Percentiles rank a stretch among this genome's conserved stretches.
Evolutionary conservation across 192 early-diverging fungal genomes (phyloP).

Genomic region (Backusella tuberculispora): DNA sequence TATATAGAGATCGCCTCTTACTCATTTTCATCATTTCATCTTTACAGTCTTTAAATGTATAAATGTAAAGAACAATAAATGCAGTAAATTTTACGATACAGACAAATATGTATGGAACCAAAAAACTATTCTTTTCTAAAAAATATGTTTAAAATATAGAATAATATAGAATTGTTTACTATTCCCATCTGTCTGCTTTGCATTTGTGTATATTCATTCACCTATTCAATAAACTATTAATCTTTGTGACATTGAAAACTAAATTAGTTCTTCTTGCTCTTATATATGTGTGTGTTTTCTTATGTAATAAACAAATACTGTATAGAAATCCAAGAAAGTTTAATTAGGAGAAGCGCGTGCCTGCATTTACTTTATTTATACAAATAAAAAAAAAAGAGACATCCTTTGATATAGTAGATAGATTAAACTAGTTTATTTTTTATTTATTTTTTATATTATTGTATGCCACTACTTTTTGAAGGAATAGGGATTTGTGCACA

Average conservation of each 20-base stretch:
- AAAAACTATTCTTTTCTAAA: not conserved
- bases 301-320: not conserved
- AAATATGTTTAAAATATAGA: not conserved
- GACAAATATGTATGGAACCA: not conserved
- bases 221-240: no score
- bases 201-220: no score
- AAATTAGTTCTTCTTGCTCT: no score
- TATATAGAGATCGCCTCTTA: no score
- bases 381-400: not conserved
- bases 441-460: not conserved
- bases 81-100: not conserved
- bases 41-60: not conserved
- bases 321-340: not conserved
- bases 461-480: not conserved
- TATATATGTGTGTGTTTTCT: no score
- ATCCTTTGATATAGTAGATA: not conserved
- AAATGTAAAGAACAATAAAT: slow-evolving; percentile 1
- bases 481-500: not conserved
- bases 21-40: no score
- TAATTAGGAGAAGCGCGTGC: not conserved
- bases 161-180: not conserved
- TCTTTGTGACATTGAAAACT: no score
- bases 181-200: no score
- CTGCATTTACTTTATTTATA: slow-evolving; percentile 4
- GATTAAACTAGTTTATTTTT: not conserved